Conservation (phyloP, 73 alveolate genomes). For the Urostyla sp. region DNA sequence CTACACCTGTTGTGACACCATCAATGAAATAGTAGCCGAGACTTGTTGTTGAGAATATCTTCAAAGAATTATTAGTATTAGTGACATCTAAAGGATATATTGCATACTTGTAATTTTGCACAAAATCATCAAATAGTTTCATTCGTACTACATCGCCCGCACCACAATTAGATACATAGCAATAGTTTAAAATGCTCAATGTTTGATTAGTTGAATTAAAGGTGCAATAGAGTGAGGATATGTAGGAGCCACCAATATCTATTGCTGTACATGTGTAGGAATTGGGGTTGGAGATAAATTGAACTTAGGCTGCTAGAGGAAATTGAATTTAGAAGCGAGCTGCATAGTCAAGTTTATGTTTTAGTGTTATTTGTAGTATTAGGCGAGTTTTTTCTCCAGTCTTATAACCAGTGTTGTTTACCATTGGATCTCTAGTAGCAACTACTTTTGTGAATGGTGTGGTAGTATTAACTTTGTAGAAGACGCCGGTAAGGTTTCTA, state of each 20-base stretch:
- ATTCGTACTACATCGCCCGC: constrained; percentile 36
- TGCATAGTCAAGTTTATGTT: constrained; percentile 33
- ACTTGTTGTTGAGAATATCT: constrained; percentile 50
- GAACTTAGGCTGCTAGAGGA: constrained; percentile 44
- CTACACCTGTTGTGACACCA: constrained; percentile 28
- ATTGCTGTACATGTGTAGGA: constrained; percentile 37
- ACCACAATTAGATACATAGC: constrained; percentile 51
- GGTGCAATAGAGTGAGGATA: constrained; percentile 36
- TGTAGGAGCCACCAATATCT: not conserved
- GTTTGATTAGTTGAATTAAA: constrained; percentile 19
- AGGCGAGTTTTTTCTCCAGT: constrained; percentile 43
- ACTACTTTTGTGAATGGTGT: not conserved
- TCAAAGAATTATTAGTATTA: constrained; percentile 40
- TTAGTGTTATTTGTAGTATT: not conserved
- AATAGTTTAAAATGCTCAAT: constrained; percentile 53
- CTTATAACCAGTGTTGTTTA: constrained; percentile 16
- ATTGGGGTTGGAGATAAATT: not conserved
- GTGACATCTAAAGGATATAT: constrained; percentile 42
- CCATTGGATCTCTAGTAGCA: constrained; percentile 8
- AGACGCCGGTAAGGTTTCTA: constrained; percentile 5
- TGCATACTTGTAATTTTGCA: constrained; percentile 63
- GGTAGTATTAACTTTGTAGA: constrained; percentile 1
- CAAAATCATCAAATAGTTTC: constrained; percentile 49
- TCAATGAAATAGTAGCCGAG: constrained; percentile 68
- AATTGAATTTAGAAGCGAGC: constrained; percentile 39